Evolutionary conservation across 2,329 filamentous ascomycete species (phyloP).

Genomic region (Furcasterigmium furcatum): DNA sequence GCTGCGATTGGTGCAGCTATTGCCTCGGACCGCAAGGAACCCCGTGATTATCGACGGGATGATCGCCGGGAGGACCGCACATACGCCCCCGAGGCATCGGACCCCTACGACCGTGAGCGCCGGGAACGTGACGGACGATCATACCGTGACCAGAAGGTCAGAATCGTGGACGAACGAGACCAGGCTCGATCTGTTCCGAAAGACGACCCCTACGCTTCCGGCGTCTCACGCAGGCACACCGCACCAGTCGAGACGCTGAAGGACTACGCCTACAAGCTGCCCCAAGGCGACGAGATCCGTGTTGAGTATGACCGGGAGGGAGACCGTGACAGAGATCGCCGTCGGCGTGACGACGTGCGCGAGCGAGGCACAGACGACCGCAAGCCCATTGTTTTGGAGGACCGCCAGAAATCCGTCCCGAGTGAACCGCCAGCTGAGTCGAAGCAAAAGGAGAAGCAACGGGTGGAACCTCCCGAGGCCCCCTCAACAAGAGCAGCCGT

Average conservation of each 20-base stretch:
- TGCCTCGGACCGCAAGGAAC: slow-evolving; percentile 28
- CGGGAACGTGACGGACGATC: slow-evolving; percentile 24
- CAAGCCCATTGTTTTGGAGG: slow-evolving; percentile 3
- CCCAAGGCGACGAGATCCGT: slow-evolving; percentile 11
- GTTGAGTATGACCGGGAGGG: slow-evolving; percentile 10
- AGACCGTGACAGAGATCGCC: slow-evolving; percentile 3
- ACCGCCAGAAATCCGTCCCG: neutral
- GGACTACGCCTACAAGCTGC: slow-evolving; percentile 6
- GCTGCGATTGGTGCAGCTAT: slow-evolving; percentile 45
- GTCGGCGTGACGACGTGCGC: slow-evolving; percentile 15
- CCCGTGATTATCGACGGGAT: slow-evolving; percentile 17
- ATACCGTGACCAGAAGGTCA: slow-evolving; percentile 12
- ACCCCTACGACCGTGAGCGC: slow-evolving; percentile 20
- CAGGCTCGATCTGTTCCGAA: slow-evolving; percentile 21
- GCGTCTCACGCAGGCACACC: slow-evolving; percentile 1
- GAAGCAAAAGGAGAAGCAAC: slow-evolving; percentile 3
- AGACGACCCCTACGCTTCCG: slow-evolving; percentile 19
- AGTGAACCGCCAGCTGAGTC: neutral
- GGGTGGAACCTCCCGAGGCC: slow-evolving; percentile 11
- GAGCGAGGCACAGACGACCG: slow-evolving; percentile 9
- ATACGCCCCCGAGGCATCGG: neutral
- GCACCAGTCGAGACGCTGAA: slow-evolving; percentile 6
- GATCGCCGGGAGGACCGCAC: slow-evolving; percentile 20
- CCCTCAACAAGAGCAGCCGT: slow-evolving; percentile 27
- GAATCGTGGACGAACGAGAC: slow-evolving; percentile 14